A percentile compares a stretch with the other conserved stretches of the same genome.
Evolutionary conservation across 1,284 basidiomycete species (phyloP).

Genomic region (Puccinia polysora): DNA sequence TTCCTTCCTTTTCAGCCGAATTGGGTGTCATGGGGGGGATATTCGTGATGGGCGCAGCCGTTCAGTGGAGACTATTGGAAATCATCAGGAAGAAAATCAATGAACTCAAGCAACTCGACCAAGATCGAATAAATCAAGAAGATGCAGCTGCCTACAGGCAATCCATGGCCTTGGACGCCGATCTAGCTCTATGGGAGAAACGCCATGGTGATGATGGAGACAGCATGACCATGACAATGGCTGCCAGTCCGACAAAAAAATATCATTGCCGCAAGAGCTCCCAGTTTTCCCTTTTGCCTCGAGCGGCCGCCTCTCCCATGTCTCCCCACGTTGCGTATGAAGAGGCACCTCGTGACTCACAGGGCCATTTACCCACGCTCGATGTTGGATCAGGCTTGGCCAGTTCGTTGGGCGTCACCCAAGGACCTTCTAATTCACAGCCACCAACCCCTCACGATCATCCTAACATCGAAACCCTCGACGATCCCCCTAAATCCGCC

Average conservation of each 20-base stretch:
- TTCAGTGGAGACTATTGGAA: slow-evolving; percentile 41
- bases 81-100: slow-evolving; percentile 32
- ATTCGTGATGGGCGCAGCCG: slow-evolving; percentile 32
- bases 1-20: slow-evolving; percentile 20
- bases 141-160: slow-evolving; percentile 39
- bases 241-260: slow-evolving; percentile 16
- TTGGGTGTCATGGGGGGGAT: slow-evolving; percentile 38
- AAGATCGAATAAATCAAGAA: slow-evolving; percentile 16
- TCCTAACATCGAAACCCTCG: not conserved
- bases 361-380: not conserved
- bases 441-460: not conserved
- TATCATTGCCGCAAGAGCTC: slow-evolving; percentile 22
- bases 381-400: slow-evolving; percentile 16
- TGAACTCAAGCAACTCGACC: slow-evolving; percentile 20
- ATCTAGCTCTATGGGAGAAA: slow-evolving; percentile 30
- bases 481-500: not conserved
- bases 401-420: slow-evolving; percentile 8
- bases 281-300: slow-evolving; percentile 26
- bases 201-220: slow-evolving; percentile 17
- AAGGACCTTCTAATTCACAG: not conserved
- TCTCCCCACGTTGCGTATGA: not conserved
- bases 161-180: slow-evolving; percentile 38
- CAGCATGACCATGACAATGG: not conserved
- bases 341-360: not conserved
- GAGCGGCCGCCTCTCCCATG: not conserved